phyloP scores from a whole-genome alignment of 2,329 filamentous ascomycete species.

The Arthrinium puccinioides region DNA sequence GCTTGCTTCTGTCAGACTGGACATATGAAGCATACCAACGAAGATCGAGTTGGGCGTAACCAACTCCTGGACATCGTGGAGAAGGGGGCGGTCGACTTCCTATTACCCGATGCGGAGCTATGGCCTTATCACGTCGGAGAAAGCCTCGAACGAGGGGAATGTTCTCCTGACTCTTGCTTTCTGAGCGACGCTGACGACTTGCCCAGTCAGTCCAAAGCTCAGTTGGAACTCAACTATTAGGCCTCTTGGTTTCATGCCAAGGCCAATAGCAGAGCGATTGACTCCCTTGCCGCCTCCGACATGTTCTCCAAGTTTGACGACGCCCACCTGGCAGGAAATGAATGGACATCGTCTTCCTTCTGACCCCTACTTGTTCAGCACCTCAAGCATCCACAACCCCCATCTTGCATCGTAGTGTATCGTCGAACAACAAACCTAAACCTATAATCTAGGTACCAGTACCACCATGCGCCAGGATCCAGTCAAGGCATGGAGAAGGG shows the following conservation, averaged over 20 bases:
- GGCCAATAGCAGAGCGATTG: conserved; percentile 14
- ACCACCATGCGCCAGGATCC: conserved; percentile 17
- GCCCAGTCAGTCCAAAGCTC: conserved; percentile 11
- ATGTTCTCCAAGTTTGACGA: conserved; percentile 17
- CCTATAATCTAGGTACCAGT: conserved; percentile 22
- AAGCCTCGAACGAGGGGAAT: neutral
- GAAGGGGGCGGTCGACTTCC: conserved; percentile 1
- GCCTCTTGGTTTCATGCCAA: conserved; percentile 16
- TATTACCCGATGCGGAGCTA: neutral
- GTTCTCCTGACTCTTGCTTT: neutral
- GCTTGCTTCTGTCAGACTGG: conserved; percentile 1
- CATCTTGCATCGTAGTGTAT: conserved; percentile 18
- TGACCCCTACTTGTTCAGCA: conserved; percentile 18
- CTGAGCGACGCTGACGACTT: neutral
- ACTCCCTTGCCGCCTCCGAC: conserved; percentile 17
- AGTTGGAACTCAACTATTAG: conserved; percentile 19
- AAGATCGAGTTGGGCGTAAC: conserved; percentile 3
- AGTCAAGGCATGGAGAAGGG: conserved; percentile 17
- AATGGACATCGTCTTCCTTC: conserved; percentile 17
- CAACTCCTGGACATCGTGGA: neutral
- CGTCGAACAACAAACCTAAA: conserved; percentile 21
- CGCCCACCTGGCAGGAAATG: conserved; percentile 12
- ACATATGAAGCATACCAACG: conserved; percentile 3
- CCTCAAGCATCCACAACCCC: conserved; percentile 19
- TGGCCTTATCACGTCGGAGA: neutral